Percentiles rank a stretch among this genome's conserved stretches.
These are phyloP conservation scores for Huntiella bhutanensis DNA, from an alignment of 2,329 filamentous ascomycete species.

Conservation along the genomic window DNA sequence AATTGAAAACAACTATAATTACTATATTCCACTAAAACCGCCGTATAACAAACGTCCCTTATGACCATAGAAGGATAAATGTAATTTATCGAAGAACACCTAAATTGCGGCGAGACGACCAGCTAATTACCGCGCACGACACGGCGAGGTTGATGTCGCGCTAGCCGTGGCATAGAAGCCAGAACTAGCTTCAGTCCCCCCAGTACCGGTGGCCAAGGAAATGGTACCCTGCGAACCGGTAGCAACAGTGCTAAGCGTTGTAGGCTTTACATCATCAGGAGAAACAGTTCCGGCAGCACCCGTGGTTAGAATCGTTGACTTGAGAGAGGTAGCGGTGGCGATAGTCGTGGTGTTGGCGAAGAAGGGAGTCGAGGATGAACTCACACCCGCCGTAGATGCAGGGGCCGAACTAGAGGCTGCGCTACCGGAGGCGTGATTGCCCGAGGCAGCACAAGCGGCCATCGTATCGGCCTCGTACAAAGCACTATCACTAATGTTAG, in stretches of 20 bases:
- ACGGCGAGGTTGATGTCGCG: too few species aligned
- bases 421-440: not conserved
- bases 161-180: too few species aligned
- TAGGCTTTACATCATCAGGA: not conserved
- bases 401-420: not conserved
- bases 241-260: not conserved
- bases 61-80: too few species aligned
- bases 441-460: conserved; percentile 1
- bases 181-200: too few species aligned
- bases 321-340: not conserved
- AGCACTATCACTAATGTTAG: not conserved
- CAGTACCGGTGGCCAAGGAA: not conserved
- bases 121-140: too few species aligned
- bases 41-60: too few species aligned
- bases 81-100: too few species aligned
- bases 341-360: not conserved
- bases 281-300: not conserved
- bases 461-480: conserved; percentile 4
- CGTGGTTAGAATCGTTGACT: not conserved
- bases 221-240: not conserved
- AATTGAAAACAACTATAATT: too few species aligned
- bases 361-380: not conserved
- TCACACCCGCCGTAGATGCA: not conserved
- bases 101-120: too few species aligned
- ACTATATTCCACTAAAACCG: too few species aligned